Evolutionary conservation across 1,284 basidiomycete genomes (phyloP).

Genomic region (Chalciporus sp.): DNA sequence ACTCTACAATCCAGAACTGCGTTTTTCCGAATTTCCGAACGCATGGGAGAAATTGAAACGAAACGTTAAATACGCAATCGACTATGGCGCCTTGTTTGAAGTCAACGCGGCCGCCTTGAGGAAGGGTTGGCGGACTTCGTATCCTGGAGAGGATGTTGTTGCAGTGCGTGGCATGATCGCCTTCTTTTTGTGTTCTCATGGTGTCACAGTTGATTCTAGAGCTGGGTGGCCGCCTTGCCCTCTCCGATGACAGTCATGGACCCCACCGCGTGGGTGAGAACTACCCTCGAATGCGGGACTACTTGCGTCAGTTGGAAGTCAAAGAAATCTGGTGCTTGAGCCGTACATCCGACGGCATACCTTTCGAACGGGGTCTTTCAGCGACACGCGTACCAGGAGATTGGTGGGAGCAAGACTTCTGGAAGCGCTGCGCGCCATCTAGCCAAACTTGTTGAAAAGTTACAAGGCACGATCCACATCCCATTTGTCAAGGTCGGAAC

Average conservation of each 20-base stretch:
- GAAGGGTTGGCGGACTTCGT: constrained; percentile 87
- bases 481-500: constrained; percentile 35
- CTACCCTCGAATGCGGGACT: constrained; percentile 69
- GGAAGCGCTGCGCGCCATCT: constrained; percentile 36
- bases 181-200: constrained; percentile 26
- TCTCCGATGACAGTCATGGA: constrained; percentile 97
- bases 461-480: constrained; percentile 8
- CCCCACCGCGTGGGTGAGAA: constrained; percentile 88
- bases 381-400: constrained; percentile 47
- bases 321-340: constrained; percentile 72
- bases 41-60: constrained; percentile 72
- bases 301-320: constrained; percentile 67
- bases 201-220: constrained; percentile 65
- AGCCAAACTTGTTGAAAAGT: constrained; percentile 14
- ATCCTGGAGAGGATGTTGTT: constrained; percentile 81
- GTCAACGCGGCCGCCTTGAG: constrained; percentile 90
- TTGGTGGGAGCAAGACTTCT: constrained; percentile 64
- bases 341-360: constrained; percentile 34
- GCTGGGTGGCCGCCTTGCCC: constrained; percentile 72
- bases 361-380: constrained; percentile 42
- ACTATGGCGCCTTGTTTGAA: constrained; percentile 93
- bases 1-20: constrained; percentile 69
- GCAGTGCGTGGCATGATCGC: constrained; percentile 52
- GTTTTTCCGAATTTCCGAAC: constrained; percentile 52
- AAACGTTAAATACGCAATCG: constrained; percentile 76